phyloP scores from a whole-genome alignment of 2,329 filamentous ascomycete species.

The Cercospora sesami region DNA sequence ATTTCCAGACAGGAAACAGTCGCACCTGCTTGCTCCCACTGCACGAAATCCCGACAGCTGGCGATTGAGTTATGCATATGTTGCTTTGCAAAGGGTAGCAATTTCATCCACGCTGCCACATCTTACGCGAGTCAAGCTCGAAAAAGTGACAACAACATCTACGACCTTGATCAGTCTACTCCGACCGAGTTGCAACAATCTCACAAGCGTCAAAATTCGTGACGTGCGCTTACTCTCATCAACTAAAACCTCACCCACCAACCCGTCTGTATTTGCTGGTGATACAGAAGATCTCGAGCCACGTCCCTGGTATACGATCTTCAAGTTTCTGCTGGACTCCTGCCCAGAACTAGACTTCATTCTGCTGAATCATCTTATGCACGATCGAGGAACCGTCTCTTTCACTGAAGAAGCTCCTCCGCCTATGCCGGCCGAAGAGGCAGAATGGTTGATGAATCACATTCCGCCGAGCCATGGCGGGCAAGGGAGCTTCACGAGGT shows the following conservation, averaged over 20 bases:
- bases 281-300: slow-evolving; percentile 13
- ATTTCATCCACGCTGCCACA: slow-evolving; percentile 18
- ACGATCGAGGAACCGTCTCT: slow-evolving; percentile 29
- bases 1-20: slow-evolving; percentile 29
- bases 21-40: slow-evolving; percentile 27
- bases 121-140: slow-evolving; percentile 35
- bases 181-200: slow-evolving; percentile 19
- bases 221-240: slow-evolving; percentile 34
- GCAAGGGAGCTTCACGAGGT: slow-evolving; percentile 25
- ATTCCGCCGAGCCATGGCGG: slow-evolving; percentile 19
- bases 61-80: slow-evolving; percentile 30
- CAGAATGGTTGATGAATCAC: slow-evolving; percentile 22
- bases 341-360: slow-evolving; percentile 31
- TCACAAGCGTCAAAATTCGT: slow-evolving; percentile 36
- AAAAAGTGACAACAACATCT: slow-evolving; percentile 33
- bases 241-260: slow-evolving; percentile 15
- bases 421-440: slow-evolving; percentile 17
- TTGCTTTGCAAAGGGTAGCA: slow-evolving; percentile 25
- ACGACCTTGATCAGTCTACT: slow-evolving; percentile 28
- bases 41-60: slow-evolving; percentile 26
- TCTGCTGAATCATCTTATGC: slow-evolving; percentile 34
- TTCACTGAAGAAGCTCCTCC: slow-evolving; percentile 27
- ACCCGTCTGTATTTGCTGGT: slow-evolving; percentile 12
- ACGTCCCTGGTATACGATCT: slow-evolving; percentile 32
- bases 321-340: slow-evolving; percentile 29